Conservation (phyloP, 2,329 filamentous ascomycete genomes). For the Aureobasidium sp. region DNA sequence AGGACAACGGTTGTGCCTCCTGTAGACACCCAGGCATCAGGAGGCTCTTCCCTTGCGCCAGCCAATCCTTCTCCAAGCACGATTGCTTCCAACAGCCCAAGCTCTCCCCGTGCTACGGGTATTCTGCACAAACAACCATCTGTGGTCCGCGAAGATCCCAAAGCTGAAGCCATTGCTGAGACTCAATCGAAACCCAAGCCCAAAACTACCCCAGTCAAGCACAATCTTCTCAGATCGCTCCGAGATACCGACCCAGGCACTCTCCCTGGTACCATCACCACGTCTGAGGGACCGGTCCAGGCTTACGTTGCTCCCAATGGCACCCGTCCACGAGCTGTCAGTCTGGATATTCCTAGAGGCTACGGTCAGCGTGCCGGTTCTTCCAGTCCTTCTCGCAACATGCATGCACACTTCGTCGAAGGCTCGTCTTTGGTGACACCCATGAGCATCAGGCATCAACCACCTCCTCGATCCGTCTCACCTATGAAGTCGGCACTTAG, state of each 20-base stretch:
- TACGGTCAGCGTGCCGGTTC: constrained; percentile 21
- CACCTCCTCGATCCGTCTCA: constrained; percentile 61
- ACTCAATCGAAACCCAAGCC: neutral
- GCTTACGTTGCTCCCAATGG: constrained; percentile 16
- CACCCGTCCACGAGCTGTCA: constrained; percentile 20
- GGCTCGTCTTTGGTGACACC: constrained; percentile 45
- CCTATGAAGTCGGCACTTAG: constrained; percentile 73
- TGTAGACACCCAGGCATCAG: constrained; percentile 16
- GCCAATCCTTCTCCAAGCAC: constrained; percentile 22
- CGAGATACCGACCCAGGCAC: neutral
- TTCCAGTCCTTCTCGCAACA: constrained; percentile 51
- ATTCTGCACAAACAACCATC: constrained; percentile 25
- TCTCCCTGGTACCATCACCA: constrained; percentile 12
- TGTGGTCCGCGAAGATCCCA: constrained; percentile 24
- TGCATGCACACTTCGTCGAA: constrained; percentile 56
- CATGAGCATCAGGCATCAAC: constrained; percentile 55
- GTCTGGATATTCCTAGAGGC: constrained; percentile 24
- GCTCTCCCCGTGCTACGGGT: constrained; percentile 15
- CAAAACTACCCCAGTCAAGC: neutral
- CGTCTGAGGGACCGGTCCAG: constrained; percentile 19
- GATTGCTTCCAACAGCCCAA: constrained; percentile 16
- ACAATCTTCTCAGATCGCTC: neutral
- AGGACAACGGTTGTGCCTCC: constrained; percentile 12
- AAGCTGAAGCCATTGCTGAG: constrained; percentile 21
- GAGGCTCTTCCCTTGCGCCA: constrained; percentile 19